Conservation (phyloP, 2,329 filamentous ascomycete species). For the Furcasterigmium sp. region DNA sequence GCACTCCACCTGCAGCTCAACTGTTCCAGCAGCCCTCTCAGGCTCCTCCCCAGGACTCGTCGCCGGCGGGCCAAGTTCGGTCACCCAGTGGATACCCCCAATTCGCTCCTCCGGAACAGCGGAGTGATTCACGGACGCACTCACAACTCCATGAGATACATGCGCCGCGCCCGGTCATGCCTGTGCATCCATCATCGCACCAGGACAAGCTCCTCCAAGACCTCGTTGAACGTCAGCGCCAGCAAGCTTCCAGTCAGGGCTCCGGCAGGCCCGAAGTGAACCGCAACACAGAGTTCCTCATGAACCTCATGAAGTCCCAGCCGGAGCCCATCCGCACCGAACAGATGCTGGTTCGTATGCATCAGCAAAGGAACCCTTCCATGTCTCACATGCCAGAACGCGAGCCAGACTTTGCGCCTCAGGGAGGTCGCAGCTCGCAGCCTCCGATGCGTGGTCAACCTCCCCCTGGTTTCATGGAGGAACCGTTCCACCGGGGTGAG, state of each 20-base stretch:
- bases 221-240: slow-evolving; percentile 49
- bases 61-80: slow-evolving; percentile 25
- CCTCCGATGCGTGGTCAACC: slow-evolving; percentile 33
- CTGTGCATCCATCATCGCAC: slow-evolving; percentile 42
- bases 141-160: slow-evolving; percentile 47
- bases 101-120: slow-evolving; percentile 33
- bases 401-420: slow-evolving; percentile 36
- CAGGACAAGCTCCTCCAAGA: slow-evolving; percentile 59
- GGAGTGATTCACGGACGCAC: slow-evolving; percentile 36
- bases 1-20: slow-evolving; percentile 38
- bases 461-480: slow-evolving; percentile 48
- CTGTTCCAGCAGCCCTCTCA: slow-evolving; percentile 37
- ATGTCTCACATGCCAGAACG: slow-evolving; percentile 41
- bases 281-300: slow-evolving; percentile 66
- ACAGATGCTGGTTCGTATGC: slow-evolving; percentile 44
- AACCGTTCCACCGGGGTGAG: slow-evolving; percentile 44
- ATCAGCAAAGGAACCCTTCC: slow-evolving; percentile 33
- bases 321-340: slow-evolving; percentile 47
- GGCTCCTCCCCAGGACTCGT: slow-evolving; percentile 18
- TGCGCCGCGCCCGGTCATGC: slow-evolving; percentile 39
- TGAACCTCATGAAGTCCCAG: slow-evolving; percentile 67
- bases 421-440: slow-evolving; percentile 26
- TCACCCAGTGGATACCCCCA: slow-evolving; percentile 46
- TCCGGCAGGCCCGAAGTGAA: slow-evolving; percentile 39
- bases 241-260: slow-evolving; percentile 47